Evolutionary conservation across 2,329 filamentous ascomycete species (phyloP).

Genomic region (Neocucurbitaria cava): DNA sequence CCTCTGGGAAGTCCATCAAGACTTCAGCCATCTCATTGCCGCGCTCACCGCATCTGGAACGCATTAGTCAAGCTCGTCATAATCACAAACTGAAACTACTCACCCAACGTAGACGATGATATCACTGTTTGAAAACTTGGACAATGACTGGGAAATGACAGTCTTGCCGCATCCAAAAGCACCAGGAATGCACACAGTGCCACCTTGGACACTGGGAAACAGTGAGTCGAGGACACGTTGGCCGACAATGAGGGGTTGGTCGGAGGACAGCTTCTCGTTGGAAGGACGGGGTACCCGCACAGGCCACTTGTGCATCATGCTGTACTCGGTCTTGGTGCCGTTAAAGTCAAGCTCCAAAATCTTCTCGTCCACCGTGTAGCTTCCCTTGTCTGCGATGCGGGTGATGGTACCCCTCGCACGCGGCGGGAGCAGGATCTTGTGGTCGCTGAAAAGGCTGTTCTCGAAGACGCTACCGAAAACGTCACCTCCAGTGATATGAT

Average conservation of each 20-base stretch:
- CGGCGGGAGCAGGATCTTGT: constrained; percentile 92
- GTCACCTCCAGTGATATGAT: constrained; percentile 95
- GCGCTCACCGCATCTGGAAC: constrained; percentile 85
- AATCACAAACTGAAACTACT: no score
- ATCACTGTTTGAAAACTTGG: constrained; percentile 99
- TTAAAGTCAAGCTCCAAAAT: constrained; percentile 97
- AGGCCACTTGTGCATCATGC: constrained; percentile 99
- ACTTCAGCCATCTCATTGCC: constrained; percentile 99
- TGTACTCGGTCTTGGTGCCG: constrained; percentile 89
- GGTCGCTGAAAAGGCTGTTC: constrained; percentile 91
- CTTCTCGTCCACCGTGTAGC: constrained; percentile 93
- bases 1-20: constrained; percentile 98
- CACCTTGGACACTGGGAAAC: constrained; percentile 95
- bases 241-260: constrained; percentile 92
- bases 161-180: constrained; percentile 99
- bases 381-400: constrained; percentile 84
- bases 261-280: constrained; percentile 88
- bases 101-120: constrained; percentile 92
- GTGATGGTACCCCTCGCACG: constrained; percentile 91
- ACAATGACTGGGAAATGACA: constrained; percentile 97
- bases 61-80: no score
- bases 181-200: constrained; percentile 96
- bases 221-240: constrained; percentile 96
- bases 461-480: constrained; percentile 95
- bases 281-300: constrained; percentile 93